These are phyloP conservation scores for Edaphochlamys debaryana DNA, from an alignment of 139 green algal species.

Conservation along the genomic window DNA sequence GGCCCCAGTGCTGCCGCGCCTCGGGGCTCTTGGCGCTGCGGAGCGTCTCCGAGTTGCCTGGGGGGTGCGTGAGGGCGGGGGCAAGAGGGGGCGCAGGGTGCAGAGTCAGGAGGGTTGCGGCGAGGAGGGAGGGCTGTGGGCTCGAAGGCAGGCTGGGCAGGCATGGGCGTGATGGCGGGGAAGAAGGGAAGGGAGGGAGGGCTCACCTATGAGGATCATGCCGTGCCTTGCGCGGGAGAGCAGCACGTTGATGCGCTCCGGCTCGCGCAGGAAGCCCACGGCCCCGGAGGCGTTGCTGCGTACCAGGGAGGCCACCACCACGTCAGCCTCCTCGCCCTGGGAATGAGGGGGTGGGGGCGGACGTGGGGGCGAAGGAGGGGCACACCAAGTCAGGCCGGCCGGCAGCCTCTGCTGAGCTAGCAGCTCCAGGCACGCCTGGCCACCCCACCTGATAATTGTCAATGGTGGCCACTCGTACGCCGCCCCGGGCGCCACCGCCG, in stretches of 20 bases:
- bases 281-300: slow-evolving; percentile 73
- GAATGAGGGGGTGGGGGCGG: neutral
- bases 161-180: too few species aligned
- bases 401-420: too few species aligned
- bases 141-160: too few species aligned
- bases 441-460: slow-evolving; percentile 78
- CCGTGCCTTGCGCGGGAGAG: slow-evolving; percentile 77
- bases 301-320: slow-evolving; percentile 79
- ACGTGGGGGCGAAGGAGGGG: too few species aligned
- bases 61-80: too few species aligned
- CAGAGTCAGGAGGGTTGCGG: too few species aligned
- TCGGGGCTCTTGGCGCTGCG: slow-evolving; percentile 39
- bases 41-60: slow-evolving; percentile 69
- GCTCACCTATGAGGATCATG: slow-evolving; percentile 84
- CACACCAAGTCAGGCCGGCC: too few species aligned
- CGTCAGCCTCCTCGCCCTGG: slow-evolving; percentile 79
- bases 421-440: too few species aligned
- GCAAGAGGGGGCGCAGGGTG: too few species aligned
- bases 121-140: too few species aligned
- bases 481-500: neutral
- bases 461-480: slow-evolving; percentile 75
- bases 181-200: too few species aligned
- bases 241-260: slow-evolving; percentile 86
- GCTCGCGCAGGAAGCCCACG: slow-evolving; percentile 77
- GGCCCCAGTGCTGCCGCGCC: slow-evolving; percentile 47